phyloP scores from a whole-genome alignment of 352 stramenopile genomes.

The Pilasporangium apinafurcum region DNA sequence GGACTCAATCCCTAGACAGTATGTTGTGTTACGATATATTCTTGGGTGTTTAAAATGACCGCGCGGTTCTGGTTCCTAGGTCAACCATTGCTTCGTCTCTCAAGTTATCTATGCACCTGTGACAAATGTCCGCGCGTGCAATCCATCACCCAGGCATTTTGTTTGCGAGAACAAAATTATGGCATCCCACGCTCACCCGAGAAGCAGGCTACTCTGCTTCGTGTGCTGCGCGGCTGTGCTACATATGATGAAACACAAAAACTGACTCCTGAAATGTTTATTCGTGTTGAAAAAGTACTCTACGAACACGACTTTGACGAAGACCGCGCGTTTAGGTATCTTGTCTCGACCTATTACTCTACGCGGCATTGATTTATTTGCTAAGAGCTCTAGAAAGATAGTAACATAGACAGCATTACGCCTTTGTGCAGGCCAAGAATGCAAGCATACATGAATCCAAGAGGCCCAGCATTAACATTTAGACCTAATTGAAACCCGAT shows the following conservation, averaged over 20 bases:
- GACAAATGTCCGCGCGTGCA: constrained; percentile 49
- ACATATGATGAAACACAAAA: constrained; percentile 70
- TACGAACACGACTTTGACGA: constrained; percentile 34
- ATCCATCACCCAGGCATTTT: constrained; percentile 35
- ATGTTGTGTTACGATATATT: not conserved
- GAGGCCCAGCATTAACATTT: too few species aligned
- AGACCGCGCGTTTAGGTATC: constrained; percentile 48
- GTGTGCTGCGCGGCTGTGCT: constrained; percentile 48
- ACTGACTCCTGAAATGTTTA: constrained; percentile 27
- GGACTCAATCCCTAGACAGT: constrained; percentile 11
- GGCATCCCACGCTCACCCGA: constrained; percentile 16
- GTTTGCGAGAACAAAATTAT: constrained; percentile 14
- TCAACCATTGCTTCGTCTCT: constrained; percentile 4
- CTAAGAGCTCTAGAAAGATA: too few species aligned
- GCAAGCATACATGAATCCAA: too few species aligned
- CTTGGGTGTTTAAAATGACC: not conserved
- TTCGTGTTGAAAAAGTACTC: constrained; percentile 44
- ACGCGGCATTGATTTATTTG: too few species aligned
- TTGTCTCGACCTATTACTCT: constrained; percentile 15
- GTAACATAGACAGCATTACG: too few species aligned
- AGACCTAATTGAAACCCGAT: too few species aligned
- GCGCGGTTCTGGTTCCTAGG: not conserved
- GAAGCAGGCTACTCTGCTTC: constrained; percentile 25
- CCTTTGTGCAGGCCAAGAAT: too few species aligned
- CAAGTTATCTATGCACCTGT: constrained; percentile 62